phyloP scores from a whole-genome alignment of 2,329 filamentous ascomycete genomes.

The Drechslera avenae region DNA sequence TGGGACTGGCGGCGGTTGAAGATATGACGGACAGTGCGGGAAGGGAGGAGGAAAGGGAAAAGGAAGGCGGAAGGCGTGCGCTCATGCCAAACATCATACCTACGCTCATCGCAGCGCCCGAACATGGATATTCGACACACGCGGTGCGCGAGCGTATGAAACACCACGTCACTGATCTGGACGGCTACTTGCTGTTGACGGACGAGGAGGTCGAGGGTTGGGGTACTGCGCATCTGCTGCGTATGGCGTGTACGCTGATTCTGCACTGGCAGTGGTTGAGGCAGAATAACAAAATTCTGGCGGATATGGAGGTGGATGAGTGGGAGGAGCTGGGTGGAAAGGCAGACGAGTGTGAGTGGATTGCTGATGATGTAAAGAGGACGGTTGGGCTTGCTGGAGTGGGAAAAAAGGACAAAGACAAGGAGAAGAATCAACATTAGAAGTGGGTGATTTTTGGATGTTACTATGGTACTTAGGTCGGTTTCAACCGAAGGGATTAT shows the following conservation, averaged over 20 bases:
- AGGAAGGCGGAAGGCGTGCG: slow-evolving; percentile 1
- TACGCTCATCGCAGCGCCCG: slow-evolving; percentile 30
- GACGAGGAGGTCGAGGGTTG: slow-evolving; percentile 28
- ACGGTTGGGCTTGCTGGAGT: background rate
- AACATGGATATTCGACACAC: slow-evolving; percentile 18
- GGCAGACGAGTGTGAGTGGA: slow-evolving; percentile 36
- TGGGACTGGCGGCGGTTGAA: no score
- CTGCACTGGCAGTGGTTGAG: slow-evolving; percentile 40
- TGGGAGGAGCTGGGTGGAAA: slow-evolving; percentile 32
- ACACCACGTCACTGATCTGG: slow-evolving; percentile 37
- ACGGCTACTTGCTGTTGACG: slow-evolving; percentile 26
- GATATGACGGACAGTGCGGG: background rate
- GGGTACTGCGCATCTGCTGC: slow-evolving; percentile 14
- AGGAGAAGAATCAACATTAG: background rate
- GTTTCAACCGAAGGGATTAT: no score
- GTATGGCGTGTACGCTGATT: slow-evolving; percentile 16
- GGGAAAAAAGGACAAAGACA: background rate
- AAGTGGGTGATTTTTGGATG: no score
- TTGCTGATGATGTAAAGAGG: slow-evolving; percentile 24
- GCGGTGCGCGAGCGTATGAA: slow-evolving; percentile 34
- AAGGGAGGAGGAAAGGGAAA: background rate
- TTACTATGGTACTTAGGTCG: no score
- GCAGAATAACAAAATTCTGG: slow-evolving; percentile 28
- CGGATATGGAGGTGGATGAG: slow-evolving; percentile 29
- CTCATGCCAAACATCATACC: slow-evolving; percentile 30